Conservation (phyloP, 1,139 yeast species). For the Geotrichum fermentans region DNA sequence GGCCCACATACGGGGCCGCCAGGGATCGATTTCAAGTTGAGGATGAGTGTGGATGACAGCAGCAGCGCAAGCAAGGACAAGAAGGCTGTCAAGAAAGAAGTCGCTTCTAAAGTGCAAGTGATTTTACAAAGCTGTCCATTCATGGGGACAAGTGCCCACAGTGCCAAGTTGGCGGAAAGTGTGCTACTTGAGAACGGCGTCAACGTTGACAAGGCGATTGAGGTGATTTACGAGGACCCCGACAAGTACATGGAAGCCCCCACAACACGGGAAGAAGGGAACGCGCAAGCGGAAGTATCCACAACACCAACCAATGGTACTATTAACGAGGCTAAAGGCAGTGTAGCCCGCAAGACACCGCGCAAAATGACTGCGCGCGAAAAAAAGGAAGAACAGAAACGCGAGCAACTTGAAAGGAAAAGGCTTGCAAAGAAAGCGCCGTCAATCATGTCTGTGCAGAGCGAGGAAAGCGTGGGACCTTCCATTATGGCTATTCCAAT, state of each 20-base stretch:
- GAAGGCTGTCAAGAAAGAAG: background rate
- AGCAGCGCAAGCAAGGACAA: conserved; percentile 7
- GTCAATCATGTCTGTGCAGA: background rate
- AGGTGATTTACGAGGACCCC: background rate
- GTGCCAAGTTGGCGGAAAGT: background rate
- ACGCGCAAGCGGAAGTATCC: background rate
- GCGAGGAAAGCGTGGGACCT: background rate
- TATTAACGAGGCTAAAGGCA: conserved; percentile 2
- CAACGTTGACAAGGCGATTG: conserved; percentile 7
- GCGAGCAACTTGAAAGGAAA: conserved; percentile 31
- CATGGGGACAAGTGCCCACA: background rate
- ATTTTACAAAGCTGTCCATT: conserved; percentile 3
- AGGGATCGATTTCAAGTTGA: conserved; percentile 16
- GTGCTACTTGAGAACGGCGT: background rate
- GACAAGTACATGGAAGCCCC: background rate
- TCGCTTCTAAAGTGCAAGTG: conserved; percentile 5
- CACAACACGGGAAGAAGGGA: background rate
- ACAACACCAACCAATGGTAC: background rate
- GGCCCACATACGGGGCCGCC: conserved; percentile 42
- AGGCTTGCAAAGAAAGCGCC: conserved; percentile 6
- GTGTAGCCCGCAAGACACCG: conserved; percentile 17
- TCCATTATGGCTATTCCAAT: conserved; percentile 4
- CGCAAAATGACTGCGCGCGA: conserved; percentile 31
- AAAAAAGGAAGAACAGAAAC: conserved; percentile 33
- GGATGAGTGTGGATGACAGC: background rate